Percentiles rank a stretch among this genome's conserved stretches.
Evolutionary conservation across 306 rosid species (phyloP).

Genomic region (Pterocarpus santalinus): DNA sequence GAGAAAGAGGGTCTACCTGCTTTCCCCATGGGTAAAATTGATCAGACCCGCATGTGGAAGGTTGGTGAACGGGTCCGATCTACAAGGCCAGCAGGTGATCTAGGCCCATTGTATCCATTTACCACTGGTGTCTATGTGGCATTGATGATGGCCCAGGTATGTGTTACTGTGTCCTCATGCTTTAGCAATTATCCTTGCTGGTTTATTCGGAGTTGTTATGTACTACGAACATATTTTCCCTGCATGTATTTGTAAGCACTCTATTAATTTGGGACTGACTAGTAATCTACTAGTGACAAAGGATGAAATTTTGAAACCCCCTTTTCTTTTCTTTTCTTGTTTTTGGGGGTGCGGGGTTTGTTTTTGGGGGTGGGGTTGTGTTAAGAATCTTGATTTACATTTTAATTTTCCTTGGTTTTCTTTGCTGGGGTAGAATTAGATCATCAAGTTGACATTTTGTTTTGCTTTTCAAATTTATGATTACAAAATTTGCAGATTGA

Average conservation of each 20-base stretch:
- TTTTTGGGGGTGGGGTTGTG: too few relatives aligned
- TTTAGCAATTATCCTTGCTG: neutral
- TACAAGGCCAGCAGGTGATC: constrained; percentile 84
- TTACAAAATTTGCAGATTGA: constrained; percentile 71
- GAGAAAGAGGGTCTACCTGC: constrained; percentile 98
- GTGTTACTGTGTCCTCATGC: neutral
- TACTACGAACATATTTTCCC: neutral
- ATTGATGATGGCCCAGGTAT: constrained; percentile 99
- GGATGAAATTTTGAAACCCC: neutral
- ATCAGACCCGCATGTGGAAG: constrained; percentile 99
- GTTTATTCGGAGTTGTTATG: constrained; percentile 9
- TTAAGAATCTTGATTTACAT: neutral
- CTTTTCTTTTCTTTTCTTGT: too few relatives aligned
- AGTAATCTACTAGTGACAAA: neutral
- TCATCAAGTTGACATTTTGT: neutral
- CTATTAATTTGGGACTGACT: constrained; percentile 4
- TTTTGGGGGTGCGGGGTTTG: too few relatives aligned
- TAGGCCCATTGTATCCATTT: constrained; percentile 91
- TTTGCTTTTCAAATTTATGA: neutral
- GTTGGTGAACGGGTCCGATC: constrained; percentile 92
- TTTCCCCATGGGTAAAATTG: constrained; percentile 98
- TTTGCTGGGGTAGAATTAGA: constrained; percentile 13
- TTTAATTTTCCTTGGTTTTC: constrained; percentile 3
- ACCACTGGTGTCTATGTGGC: constrained; percentile 99
- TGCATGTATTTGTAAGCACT: neutral